Conservation (phyloP, 306 rosid genomes). For the Quercus bicolor region DNA sequence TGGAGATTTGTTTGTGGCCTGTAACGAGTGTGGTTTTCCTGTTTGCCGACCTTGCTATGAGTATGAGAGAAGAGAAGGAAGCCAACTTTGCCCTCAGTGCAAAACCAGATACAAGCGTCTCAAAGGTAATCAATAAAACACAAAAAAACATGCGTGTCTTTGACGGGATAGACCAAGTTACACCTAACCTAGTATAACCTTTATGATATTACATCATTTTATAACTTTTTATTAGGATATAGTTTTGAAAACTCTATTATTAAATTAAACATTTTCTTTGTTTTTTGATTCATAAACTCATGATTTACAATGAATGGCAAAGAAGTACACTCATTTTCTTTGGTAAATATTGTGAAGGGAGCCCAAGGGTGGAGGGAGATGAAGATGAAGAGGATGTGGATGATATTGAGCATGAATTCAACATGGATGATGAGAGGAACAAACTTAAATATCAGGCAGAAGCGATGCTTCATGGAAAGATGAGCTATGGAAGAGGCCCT, state of each 20-base stretch:
- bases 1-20: slow-evolving; percentile 92
- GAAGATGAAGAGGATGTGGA: slow-evolving; percentile 94
- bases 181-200: too few relatives aligned
- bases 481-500: slow-evolving; percentile 60
- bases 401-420: slow-evolving; percentile 92
- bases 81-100: slow-evolving; percentile 92
- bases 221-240: too few relatives aligned
- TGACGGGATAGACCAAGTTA: too few relatives aligned
- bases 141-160: background rate
- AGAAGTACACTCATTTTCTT: background rate
- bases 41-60: slow-evolving; percentile 94
- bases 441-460: slow-evolving; percentile 60
- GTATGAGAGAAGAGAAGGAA: slow-evolving; percentile 89
- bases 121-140: slow-evolving; percentile 44
- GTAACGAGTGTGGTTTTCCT: slow-evolving; percentile 97
- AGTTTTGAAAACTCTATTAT: too few relatives aligned
- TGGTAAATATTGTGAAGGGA: slow-evolving; percentile 42
- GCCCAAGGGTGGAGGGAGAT: slow-evolving; percentile 93
- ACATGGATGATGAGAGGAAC: slow-evolving; percentile 51
- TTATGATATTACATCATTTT: too few relatives aligned
- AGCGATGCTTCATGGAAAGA: slow-evolving; percentile 86
- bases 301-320: background rate
- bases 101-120: slow-evolving; percentile 91
- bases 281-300: too few relatives aligned
- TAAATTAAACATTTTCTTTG: too few relatives aligned